phyloP scores from a whole-genome alignment of 345 rosid genomes.

The Arabis alpina region DNA sequence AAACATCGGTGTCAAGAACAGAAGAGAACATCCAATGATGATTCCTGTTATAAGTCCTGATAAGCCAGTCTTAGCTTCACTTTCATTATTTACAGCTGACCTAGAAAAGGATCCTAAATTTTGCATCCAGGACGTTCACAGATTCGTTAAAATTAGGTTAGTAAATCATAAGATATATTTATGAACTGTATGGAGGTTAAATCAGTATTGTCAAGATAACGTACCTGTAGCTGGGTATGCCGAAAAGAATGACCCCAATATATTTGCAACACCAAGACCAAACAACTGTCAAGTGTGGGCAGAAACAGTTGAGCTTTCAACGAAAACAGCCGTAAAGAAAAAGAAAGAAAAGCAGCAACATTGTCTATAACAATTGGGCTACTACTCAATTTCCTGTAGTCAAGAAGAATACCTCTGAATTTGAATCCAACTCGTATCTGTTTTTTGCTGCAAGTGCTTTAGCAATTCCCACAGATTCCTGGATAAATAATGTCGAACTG shows the following conservation, averaged over 20 bases:
- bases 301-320: constrained; percentile 30
- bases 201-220: constrained; percentile 17
- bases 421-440: constrained; percentile 95
- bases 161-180: constrained; percentile 2
- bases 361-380: constrained; percentile 1
- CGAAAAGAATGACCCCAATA: constrained; percentile 86
- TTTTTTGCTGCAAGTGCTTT: constrained; percentile 99
- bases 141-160: constrained; percentile 25
- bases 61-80: constrained; percentile 89
- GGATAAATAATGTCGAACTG: constrained; percentile 27
- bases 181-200: constrained; percentile 3
- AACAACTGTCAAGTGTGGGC: constrained; percentile 62
- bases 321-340: constrained; percentile 17
- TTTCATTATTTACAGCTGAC: constrained; percentile 93
- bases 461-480: constrained; percentile 99
- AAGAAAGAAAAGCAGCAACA: constrained; percentile 13
- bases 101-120: constrained; percentile 90
- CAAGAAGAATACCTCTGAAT: constrained; percentile 72
- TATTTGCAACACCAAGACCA: constrained; percentile 96
- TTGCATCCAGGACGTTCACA: constrained; percentile 40
- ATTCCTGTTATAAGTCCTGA: constrained; percentile 78
- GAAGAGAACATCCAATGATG: constrained; percentile 79
- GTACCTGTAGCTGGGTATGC: constrained; percentile 94
- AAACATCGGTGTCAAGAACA: constrained; percentile 80
- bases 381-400: constrained; percentile 3